Evolutionary conservation across 208 protist genomes (phyloP).

Genomic region (Novymonas esmeraldas): DNA sequence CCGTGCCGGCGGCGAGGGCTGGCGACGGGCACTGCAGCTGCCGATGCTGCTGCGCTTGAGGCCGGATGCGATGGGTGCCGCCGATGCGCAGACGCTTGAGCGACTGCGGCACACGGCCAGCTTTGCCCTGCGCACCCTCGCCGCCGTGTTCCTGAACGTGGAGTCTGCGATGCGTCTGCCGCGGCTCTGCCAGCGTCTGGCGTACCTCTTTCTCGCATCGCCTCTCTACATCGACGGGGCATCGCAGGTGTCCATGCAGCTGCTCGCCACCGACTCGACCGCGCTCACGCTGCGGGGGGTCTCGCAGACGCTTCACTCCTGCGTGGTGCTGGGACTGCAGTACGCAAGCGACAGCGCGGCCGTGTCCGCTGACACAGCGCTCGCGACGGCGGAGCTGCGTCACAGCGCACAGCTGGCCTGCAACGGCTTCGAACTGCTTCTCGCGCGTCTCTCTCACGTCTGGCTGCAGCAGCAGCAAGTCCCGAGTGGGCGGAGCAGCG

Average conservation of each 20-base stretch:
- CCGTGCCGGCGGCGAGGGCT: slow-evolving; percentile 37
- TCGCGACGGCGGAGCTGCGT: slow-evolving; percentile 25
- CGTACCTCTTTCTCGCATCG: slow-evolving; percentile 67
- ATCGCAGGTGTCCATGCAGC: slow-evolving; percentile 41
- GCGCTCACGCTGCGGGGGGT: slow-evolving; percentile 16
- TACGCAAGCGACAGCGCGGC: slow-evolving; percentile 24
- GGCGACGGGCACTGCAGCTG: slow-evolving; percentile 70
- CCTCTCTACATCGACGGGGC: slow-evolving; percentile 78
- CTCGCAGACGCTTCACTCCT: slow-evolving; percentile 22
- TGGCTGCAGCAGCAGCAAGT: slow-evolving; percentile 37
- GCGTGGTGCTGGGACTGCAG: slow-evolving; percentile 29
- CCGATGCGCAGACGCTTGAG: slow-evolving; percentile 40
- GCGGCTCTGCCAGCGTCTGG: slow-evolving; percentile 37
- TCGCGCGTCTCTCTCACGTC: slow-evolving; percentile 56
- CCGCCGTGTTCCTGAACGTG: slow-evolving; percentile 49
- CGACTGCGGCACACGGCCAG: slow-evolving; percentile 55
- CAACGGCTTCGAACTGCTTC: slow-evolving; percentile 45
- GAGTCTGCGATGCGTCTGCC: slow-evolving; percentile 60
- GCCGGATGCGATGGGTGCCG: slow-evolving; percentile 18
- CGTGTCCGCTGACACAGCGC: slow-evolving; percentile 6
- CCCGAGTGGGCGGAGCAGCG: slow-evolving; percentile 14
- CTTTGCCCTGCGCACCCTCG: slow-evolving; percentile 58
- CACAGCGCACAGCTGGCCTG: slow-evolving; percentile 30
- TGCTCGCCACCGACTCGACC: slow-evolving; percentile 25
- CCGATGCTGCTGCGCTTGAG: slow-evolving; percentile 55